Evolutionary conservation across 2,329 filamentous ascomycete species (phyloP).

Genomic region (Xylariaceae sp.): DNA sequence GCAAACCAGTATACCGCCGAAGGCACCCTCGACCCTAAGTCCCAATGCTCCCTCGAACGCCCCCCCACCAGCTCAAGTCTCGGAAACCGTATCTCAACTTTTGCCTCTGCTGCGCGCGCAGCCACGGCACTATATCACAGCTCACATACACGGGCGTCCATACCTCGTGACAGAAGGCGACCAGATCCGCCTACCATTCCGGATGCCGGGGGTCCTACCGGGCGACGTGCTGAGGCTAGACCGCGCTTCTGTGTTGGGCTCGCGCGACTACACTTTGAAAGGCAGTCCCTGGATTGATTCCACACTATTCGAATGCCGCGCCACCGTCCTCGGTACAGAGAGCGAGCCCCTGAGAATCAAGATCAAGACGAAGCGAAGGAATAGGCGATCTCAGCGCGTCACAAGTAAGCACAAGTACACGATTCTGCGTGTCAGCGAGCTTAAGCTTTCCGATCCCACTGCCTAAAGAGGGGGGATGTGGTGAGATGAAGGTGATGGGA

Average conservation of each 20-base stretch:
- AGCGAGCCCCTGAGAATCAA: conserved; percentile 78
- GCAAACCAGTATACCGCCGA: conserved; percentile 25
- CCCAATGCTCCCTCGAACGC: conserved; percentile 6
- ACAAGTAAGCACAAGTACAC: conserved; percentile 93
- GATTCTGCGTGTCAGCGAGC: conserved; percentile 81
- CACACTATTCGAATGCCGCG: conserved; percentile 82
- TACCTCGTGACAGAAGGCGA: conserved; percentile 83
- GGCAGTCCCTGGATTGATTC: conserved; percentile 84
- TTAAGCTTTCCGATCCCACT: conserved; percentile 61
- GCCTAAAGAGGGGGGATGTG: background rate
- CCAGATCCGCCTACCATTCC: conserved; percentile 77
- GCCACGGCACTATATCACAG: conserved; percentile 77
- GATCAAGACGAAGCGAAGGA: conserved; percentile 82
- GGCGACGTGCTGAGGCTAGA: conserved; percentile 90
- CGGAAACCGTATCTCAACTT: conserved; percentile 57
- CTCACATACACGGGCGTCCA: conserved; percentile 79
- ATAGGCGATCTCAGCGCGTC: conserved; percentile 74
- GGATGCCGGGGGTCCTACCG: conserved; percentile 75
- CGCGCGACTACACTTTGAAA: conserved; percentile 88
- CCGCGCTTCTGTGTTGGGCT: conserved; percentile 81
- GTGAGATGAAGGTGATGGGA: background rate
- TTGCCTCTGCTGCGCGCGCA: conserved; percentile 77
- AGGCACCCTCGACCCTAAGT: conserved; percentile 8
- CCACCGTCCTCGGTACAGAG: conserved; percentile 84
- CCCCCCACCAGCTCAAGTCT: conserved; percentile 53